Percentiles rank a stretch among this genome's conserved stretches.
Conservation (phyloP, 495 filamentous ascomycete species). For the Talaromyces stipitatus region DNA sequence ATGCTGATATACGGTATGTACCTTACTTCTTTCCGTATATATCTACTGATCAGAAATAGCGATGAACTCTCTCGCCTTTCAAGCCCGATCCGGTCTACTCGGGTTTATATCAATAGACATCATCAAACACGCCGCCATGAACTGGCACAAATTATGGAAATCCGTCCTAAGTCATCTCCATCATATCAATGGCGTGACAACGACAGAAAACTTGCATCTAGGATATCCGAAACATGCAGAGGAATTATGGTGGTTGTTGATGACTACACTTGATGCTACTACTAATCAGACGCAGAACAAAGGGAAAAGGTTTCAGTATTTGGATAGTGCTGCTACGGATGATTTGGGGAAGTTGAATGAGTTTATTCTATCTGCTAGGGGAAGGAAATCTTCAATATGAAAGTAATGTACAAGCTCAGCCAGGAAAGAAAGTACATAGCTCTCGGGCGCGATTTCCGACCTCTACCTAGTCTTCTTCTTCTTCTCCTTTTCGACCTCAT, state of each 20-base stretch:
- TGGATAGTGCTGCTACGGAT: conserved; percentile 28
- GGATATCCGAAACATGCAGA: conserved; percentile 34
- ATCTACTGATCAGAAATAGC: conserved; percentile 9
- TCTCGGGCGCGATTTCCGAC: too few relatives aligned
- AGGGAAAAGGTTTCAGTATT: conserved; percentile 16
- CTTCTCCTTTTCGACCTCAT: conserved; percentile 71
- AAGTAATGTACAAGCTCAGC: too few relatives aligned
- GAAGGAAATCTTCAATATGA: neutral
- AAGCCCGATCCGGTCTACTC: conserved; percentile 20
- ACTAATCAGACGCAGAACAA: conserved; percentile 1
- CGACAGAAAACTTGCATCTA: conserved; percentile 16
- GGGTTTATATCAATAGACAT: conserved; percentile 18
- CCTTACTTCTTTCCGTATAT: neutral
- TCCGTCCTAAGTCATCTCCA: conserved; percentile 7
- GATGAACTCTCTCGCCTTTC: conserved; percentile 26
- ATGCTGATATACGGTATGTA: conserved; percentile 30
- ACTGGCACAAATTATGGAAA: conserved; percentile 32
- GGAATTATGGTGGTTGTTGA: conserved; percentile 33
- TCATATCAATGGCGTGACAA: neutral
- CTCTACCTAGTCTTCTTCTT: conserved; percentile 83
- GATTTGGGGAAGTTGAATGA: conserved; percentile 30
- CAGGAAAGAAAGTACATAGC: too few relatives aligned
- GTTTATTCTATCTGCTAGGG: conserved; percentile 25
- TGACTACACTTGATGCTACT: conserved; percentile 19
- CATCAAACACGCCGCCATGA: conserved; percentile 23